A percentile compares a stretch with the other conserved stretches of the same genome.
These are phyloP conservation scores for Silene latifolia DNA, from an alignment of 148 eudicot species.

Conservation along the genomic window DNA sequence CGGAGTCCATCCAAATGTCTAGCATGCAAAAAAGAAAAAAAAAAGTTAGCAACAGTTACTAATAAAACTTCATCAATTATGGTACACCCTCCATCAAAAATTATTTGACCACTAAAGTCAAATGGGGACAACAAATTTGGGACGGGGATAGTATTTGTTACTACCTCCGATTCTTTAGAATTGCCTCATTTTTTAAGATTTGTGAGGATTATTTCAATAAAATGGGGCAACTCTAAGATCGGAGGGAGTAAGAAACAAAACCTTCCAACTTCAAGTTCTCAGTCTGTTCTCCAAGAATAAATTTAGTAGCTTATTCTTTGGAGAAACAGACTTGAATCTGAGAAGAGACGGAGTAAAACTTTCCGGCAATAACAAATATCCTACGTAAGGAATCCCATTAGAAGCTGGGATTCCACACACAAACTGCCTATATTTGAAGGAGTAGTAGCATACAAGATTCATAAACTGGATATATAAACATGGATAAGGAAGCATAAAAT, in stretches of 20 bases:
- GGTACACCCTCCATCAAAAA: no score
- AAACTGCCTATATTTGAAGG: neutral
- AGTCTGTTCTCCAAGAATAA: neutral
- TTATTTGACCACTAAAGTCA: no score
- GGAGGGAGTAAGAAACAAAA: neutral
- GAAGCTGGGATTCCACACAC: neutral
- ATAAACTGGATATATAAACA: neutral
- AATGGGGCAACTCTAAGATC: no score
- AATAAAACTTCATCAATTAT: no score
- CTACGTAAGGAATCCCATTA: neutral
- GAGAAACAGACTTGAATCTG: neutral
- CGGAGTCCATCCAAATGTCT: conserved; percentile 91
- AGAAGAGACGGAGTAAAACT: neutral
- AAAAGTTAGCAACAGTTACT: neutral
- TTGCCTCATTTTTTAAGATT: no score
- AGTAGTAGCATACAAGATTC: neutral
- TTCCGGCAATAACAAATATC: neutral
- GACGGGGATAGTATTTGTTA: neutral
- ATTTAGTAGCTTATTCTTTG: neutral
- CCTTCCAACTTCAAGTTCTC: neutral
- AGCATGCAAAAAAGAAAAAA: conserved; percentile 7
- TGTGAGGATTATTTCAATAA: no score
- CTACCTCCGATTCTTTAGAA: no score
- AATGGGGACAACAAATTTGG: no score
- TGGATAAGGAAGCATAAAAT: neutral